Conservation (phyloP, 768 basidiomycete genomes). For the Boletus rubroflammeus region DNA sequence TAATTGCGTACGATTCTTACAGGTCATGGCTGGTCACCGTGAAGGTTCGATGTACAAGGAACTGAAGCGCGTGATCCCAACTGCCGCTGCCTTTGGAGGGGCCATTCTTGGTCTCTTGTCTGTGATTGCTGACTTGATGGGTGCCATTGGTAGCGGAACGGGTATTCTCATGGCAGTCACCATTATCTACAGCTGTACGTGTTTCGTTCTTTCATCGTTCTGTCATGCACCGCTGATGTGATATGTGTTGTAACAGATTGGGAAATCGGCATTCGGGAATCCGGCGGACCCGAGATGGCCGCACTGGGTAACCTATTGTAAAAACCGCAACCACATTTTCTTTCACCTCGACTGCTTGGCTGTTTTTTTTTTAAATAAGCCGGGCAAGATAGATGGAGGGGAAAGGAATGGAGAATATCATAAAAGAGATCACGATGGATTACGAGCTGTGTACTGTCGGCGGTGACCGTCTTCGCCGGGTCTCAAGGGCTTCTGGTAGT, state of each 20-base stretch:
- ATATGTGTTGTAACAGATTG: slow-evolving; percentile 53
- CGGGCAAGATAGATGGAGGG: slow-evolving; percentile 10
- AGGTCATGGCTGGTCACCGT: slow-evolving; percentile 86
- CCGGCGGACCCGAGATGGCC: slow-evolving; percentile 78
- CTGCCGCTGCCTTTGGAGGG: slow-evolving; percentile 95
- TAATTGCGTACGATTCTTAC: neutral
- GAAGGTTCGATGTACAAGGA: slow-evolving; percentile 99
- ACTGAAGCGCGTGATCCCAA: slow-evolving; percentile 95
- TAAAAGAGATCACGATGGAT: neutral
- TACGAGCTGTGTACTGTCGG: neutral
- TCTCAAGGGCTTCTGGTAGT: neutral
- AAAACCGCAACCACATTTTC: slow-evolving; percentile 14
- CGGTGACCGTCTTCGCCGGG: neutral
- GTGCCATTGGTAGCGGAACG: slow-evolving; percentile 92
- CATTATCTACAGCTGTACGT: slow-evolving; percentile 80
- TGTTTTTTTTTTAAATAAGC: neutral
- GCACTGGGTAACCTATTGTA: slow-evolving; percentile 75
- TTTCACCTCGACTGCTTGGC: slow-evolving; percentile 1
- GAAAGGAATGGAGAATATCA: slow-evolving; percentile 1
- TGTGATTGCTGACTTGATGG: slow-evolving; percentile 91
- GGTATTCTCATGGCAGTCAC: slow-evolving; percentile 98
- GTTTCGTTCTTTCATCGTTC: neutral
- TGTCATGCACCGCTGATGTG: neutral
- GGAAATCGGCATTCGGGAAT: slow-evolving; percentile 86
- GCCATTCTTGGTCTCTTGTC: slow-evolving; percentile 92